Evolutionary conservation across 805 yeast species (phyloP), one percentile per base, ranked within the genome.

Genomic region (Soucietia sequanensis): DNA sequence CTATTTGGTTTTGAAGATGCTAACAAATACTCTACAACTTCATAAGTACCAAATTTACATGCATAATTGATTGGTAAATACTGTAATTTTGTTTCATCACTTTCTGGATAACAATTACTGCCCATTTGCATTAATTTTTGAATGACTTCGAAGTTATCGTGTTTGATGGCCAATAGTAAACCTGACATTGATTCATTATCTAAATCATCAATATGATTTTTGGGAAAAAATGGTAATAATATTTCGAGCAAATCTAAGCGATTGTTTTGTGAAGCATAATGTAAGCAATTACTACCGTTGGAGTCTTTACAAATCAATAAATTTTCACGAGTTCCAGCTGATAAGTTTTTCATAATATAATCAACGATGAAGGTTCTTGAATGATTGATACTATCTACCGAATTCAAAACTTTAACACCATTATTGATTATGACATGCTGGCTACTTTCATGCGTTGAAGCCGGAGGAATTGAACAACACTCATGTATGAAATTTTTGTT

Each of bases 171-270:
- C 47, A 88, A 68, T 27, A 90, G 64, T 37, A 93, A 62, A 0
- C 98, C 95, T 0, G 96, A 80, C 75, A 82, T 80, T 2, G 90
- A 81, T 43, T 80, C 84, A 46, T 80, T 80, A 52, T 85, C 93
- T 38, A 80, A 58, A 17, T 67, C 65, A 50, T 77, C 80, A 4
- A 76, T 48, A 34, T 65, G 60, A 2, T 48, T 46, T 20, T 45
- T 51, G 4, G 68, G 68, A 35, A 63, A 60, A 11, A 53, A 43
- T 2, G 67, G 64, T 17, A 76, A 55, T 7, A 79, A 54, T 7
- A 64, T 54, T 19, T 58, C 59, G 21, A 79, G 48, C 22, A 77
- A 50, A 39, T 68, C 75, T 11, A 65, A 56, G 32, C 74, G 50
- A 42, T 73, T 70, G 44, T 75, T 69, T 46, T 75, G 75, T 3